Conservation (phyloP, 768 basidiomycete species). For the Russula emetica region DNA sequence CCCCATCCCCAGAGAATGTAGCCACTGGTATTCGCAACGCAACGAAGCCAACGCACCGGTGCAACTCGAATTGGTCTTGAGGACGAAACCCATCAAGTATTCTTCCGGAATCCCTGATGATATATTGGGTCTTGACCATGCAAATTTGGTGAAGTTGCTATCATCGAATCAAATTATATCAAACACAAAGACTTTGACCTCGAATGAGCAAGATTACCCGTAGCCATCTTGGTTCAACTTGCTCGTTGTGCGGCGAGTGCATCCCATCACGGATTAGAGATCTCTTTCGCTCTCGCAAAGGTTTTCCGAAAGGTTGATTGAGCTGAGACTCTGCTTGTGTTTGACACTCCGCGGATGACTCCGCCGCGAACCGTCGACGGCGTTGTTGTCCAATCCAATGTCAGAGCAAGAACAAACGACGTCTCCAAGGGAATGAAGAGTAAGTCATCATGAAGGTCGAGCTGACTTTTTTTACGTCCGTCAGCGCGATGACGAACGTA, state of each 20-base stretch:
- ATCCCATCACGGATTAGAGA: not conserved
- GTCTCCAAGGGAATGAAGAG: conserved; percentile 15
- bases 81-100: not conserved
- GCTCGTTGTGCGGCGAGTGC: not conserved
- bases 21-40: not conserved
- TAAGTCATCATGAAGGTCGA: not conserved
- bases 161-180: conserved; percentile 14
- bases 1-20: not conserved
- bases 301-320: not conserved
- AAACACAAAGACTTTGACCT: not conserved
- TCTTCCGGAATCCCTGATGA: conserved; percentile 6
- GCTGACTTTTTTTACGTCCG: conserved; percentile 13
- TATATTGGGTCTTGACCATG: conserved; percentile 6
- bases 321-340: not conserved
- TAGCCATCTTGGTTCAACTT: not conserved
- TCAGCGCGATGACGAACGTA: conserved; percentile 31
- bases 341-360: conserved; percentile 2
- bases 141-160: not conserved
- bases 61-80: not conserved
- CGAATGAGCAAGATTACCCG: not conserved
- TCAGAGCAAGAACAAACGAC: not conserved
- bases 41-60: conserved; percentile 2
- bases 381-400: not conserved
- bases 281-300: not conserved
- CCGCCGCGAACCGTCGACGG: not conserved